Conservation (phyloP, 345 rosid genomes). For the Eucalyptus microcorys region DNA sequence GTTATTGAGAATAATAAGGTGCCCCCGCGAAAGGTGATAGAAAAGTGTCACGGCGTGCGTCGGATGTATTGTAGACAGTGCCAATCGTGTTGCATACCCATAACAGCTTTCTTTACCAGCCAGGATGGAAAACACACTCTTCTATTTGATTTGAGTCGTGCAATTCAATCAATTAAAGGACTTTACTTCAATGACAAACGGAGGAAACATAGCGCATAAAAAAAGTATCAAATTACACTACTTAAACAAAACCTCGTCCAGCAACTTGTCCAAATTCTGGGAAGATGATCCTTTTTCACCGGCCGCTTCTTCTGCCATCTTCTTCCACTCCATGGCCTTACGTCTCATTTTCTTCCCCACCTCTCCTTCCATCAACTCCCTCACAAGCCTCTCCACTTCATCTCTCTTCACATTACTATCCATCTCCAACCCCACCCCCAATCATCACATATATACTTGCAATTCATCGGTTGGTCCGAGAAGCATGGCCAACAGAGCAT, state of each 20-base stretch:
- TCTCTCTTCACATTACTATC: constrained; percentile 2
- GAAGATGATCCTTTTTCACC: not conserved
- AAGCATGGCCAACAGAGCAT: constrained; percentile 12
- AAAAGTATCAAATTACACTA: not conserved
- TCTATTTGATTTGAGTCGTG: not conserved
- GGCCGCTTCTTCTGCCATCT: not conserved
- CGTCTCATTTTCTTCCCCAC: not conserved
- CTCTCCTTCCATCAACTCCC: not conserved
- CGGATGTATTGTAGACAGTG: not conserved
- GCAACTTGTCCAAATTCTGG: not conserved
- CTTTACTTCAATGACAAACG: not conserved
- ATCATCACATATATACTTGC: not conserved
- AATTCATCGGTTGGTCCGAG: not conserved
- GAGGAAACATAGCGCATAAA: not conserved
- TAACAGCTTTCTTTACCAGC: not conserved
- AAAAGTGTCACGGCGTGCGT: too few species aligned
- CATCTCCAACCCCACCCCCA: constrained; percentile 2
- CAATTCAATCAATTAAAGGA: not conserved
- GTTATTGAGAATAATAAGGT: not conserved
- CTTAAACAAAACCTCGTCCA: not conserved
- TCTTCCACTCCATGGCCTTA: not conserved
- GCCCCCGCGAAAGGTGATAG: too few species aligned
- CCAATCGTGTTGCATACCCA: not conserved
- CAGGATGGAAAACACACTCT: not conserved
- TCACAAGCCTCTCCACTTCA: not conserved